These are phyloP conservation scores for Pinguiococcus pyrenoidosus DNA, from an alignment of 108 stramenopile genomes.

Conservation along the genomic window DNA sequence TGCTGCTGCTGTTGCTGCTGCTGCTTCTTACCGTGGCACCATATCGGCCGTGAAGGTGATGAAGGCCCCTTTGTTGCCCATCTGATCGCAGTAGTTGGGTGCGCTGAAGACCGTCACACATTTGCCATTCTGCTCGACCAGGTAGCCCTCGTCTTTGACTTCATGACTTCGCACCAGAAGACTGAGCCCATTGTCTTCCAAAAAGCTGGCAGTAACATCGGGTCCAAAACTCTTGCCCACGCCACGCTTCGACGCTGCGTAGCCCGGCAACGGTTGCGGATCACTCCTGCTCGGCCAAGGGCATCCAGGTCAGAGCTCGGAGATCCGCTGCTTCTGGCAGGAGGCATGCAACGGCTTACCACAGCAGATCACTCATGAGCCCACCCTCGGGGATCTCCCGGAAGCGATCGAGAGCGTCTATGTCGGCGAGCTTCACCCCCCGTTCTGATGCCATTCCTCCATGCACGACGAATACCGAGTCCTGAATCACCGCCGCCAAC, in stretches of 20 bases:
- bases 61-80: constrained; percentile 98
- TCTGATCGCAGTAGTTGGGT: constrained; percentile 97
- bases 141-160: constrained; percentile 92
- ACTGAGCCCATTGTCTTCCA: constrained; percentile 61
- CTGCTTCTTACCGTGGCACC: constrained; percentile 45
- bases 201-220: constrained; percentile 78
- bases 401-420: constrained; percentile 60
- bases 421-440: constrained; percentile 72
- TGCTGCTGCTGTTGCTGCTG: too few species aligned
- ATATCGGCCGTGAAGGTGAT: constrained; percentile 87
- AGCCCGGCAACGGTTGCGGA: constrained; percentile 90
- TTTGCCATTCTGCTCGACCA: constrained; percentile 97
- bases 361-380: constrained; percentile 90
- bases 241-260: constrained; percentile 78
- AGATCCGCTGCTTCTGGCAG: not conserved
- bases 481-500: constrained; percentile 40
- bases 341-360: too few species aligned
- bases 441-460: constrained; percentile 75
- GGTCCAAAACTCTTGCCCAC: constrained; percentile 90
- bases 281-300: too few species aligned
- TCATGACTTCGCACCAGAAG: constrained; percentile 82
- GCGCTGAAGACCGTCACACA: constrained; percentile 95
- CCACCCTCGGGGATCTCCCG: constrained; percentile 82
- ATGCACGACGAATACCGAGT: constrained; percentile 75
- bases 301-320: not conserved